Base-by-base conservation (phyloP, 495 filamentous ascomycete genomes). In the Penicillium argentinense region DNA sequence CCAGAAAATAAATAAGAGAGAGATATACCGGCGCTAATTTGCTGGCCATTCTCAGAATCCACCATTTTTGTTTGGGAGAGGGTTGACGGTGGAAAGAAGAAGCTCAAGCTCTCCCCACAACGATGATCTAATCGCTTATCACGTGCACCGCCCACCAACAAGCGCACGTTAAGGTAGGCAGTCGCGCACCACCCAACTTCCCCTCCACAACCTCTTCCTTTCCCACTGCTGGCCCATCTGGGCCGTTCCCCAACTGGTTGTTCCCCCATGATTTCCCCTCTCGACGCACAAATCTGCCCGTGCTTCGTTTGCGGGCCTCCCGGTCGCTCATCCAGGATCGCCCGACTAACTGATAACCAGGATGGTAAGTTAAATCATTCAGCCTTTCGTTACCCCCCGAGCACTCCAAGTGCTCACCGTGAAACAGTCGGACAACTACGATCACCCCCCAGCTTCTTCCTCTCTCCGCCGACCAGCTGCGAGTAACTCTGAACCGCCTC, bases 351-450 rank as follows among this genome's bases (percentile, higher is more conserved):
- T 48, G 28, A 53, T 44, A 46, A 40, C 42, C 53, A 56, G 42
- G 9, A 60, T 60, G 57, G 57, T 60, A 54, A 37, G 53, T 57
- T 57, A n/a, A n/a, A n/a, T 53, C 37, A 39, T 39, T 30, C 19
- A 27, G 24, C 32, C 39, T 16, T 32, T 44, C 27, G 18, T 30
- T 50, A 30, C 30, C 19, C 28, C 9, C 33, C 19, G 46, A 21
- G 23, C 25, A 21, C 5, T n/a, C 17, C 25, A 32, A 16, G 29
- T 13, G 22, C 49, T 28, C 16, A 41, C 41, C 8, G 40, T 27
- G 16, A 17, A 19, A 29, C 47, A 86, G 82, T 85, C 81, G 61
- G 76, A 75, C 47, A 80, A 82, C 64, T 75, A 75, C 59, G 75
- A 81, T 60, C 73, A 76, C 53, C 78, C 73, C 42, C 69, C 76